phyloP scores from a whole-genome alignment of 1,284 basidiomycete species.

The Termitomyces sp. region DNA sequence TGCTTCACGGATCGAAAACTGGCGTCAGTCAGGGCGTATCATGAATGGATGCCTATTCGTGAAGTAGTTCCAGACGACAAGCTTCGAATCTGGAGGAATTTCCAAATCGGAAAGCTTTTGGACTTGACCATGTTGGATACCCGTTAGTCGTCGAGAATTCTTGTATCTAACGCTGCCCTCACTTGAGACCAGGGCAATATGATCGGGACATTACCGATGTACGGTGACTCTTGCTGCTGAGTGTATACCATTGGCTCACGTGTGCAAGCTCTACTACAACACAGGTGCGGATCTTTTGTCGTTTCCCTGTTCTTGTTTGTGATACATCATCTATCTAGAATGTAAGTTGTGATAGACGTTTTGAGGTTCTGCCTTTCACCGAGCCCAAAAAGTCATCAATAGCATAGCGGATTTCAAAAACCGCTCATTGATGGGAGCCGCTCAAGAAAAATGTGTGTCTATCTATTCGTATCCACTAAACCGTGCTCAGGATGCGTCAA shows the following conservation, averaged over 20 bases:
- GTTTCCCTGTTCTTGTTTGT: background rate
- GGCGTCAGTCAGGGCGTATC: conserved; percentile 59
- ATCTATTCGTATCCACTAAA: background rate
- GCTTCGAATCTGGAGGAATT: conserved; percentile 63
- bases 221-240: background rate
- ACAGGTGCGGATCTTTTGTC: background rate
- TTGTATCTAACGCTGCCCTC: background rate
- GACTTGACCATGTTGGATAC: conserved; percentile 61
- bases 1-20: conserved; percentile 63
- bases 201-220: conserved; percentile 2
- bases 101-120: conserved; percentile 57
- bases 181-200: background rate
- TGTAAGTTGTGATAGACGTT: background rate
- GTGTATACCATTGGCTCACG: background rate
- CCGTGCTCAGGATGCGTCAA: background rate
- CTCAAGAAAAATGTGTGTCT: background rate
- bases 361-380: background rate
- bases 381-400: background rate
- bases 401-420: background rate
- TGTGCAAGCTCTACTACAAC: background rate
- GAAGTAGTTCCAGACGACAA: conserved; percentile 55
- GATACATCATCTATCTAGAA: background rate
- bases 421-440: background rate
- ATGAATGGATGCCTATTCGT: conserved; percentile 68
- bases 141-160: conserved; percentile 33